These are phyloP conservation scores for Hanseniaspora vineae DNA, from an alignment of 805 yeast species.

Conservation along the genomic window DNA sequence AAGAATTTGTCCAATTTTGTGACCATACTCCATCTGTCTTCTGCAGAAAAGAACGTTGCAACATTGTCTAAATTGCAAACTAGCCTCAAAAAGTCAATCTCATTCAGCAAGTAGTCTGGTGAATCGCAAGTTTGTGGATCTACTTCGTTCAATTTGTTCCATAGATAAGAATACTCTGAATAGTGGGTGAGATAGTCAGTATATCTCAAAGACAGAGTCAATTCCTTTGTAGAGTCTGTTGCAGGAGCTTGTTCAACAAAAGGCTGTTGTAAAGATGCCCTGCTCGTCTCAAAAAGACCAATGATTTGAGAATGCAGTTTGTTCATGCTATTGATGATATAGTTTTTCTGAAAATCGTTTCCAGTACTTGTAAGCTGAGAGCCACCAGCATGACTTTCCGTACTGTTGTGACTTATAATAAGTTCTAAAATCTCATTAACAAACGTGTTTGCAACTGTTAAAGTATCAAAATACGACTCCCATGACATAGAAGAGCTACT, in stretches of 20 bases:
- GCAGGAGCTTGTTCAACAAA: conserved; percentile 1
- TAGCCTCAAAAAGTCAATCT: not conserved
- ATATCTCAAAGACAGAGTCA: conserved; percentile 6
- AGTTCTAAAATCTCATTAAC: conserved; percentile 12
- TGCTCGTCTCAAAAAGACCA: conserved; percentile 8
- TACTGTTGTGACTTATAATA: conserved; percentile 7
- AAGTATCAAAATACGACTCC: conserved; percentile 14
- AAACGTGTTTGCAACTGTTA: conserved; percentile 12
- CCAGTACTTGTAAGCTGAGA: not conserved
- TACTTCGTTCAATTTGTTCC: not conserved
- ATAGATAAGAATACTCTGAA: not conserved
- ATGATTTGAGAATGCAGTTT: conserved; percentile 11
- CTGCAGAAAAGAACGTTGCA: not conserved
- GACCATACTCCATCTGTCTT: conserved; percentile 13
- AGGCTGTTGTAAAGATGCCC: not conserved
- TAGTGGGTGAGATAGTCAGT: conserved; percentile 8
- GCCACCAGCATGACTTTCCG: conserved; percentile 1
- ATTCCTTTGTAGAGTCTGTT: conserved; percentile 3
- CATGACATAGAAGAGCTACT: conserved; percentile 17
- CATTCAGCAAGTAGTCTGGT: not conserved
- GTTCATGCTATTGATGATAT: conserved; percentile 10
- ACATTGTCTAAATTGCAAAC: not conserved
- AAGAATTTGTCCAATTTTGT: conserved; percentile 11
- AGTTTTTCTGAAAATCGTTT: conserved; percentile 11
- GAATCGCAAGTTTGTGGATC: not conserved